Conservation (phyloP, 2,329 filamentous ascomycete species). For the Phaeosphaeriaceae sp. region DNA sequence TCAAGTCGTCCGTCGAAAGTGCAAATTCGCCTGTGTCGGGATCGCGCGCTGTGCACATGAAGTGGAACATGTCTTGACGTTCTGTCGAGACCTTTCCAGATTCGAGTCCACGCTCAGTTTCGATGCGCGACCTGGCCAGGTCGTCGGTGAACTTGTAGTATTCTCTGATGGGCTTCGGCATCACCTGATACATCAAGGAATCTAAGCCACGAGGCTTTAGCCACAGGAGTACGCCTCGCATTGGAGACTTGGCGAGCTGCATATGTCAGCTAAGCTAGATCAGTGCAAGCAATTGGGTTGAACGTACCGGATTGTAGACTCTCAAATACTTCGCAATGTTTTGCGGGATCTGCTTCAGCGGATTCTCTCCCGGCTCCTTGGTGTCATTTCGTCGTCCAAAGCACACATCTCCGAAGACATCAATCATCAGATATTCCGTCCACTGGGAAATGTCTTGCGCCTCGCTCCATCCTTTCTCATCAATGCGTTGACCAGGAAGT, state of each 20-base stretch:
- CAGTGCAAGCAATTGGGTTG: background rate
- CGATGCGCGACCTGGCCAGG: constrained; percentile 5
- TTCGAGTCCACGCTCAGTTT: constrained; percentile 9
- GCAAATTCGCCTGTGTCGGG: constrained; percentile 41
- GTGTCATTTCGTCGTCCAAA: constrained; percentile 36
- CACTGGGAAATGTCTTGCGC: constrained; percentile 15
- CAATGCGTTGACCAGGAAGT: constrained; percentile 3
- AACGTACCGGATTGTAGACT: constrained; percentile 19
- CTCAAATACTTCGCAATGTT: constrained; percentile 19
- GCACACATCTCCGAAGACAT: constrained; percentile 28
- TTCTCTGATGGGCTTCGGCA: constrained; percentile 13
- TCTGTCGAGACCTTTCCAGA: constrained; percentile 4
- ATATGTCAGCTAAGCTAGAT: background rate
- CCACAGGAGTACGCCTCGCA: constrained; percentile 15
- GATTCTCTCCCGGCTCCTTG: constrained; percentile 27
- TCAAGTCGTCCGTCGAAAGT: constrained; percentile 48
- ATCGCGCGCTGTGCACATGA: constrained; percentile 51
- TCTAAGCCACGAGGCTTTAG: constrained; percentile 23
- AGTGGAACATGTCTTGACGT: constrained; percentile 51
- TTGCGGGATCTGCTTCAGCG: constrained; percentile 16
- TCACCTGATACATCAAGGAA: constrained; percentile 10
- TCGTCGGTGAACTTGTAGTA: constrained; percentile 18
- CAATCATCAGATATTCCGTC: constrained; percentile 26
- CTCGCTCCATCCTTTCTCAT: constrained; percentile 12
- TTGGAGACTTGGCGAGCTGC: background rate